Conservation (phyloP, 208 protist genomes). For the Willaertia magna region DNA sequence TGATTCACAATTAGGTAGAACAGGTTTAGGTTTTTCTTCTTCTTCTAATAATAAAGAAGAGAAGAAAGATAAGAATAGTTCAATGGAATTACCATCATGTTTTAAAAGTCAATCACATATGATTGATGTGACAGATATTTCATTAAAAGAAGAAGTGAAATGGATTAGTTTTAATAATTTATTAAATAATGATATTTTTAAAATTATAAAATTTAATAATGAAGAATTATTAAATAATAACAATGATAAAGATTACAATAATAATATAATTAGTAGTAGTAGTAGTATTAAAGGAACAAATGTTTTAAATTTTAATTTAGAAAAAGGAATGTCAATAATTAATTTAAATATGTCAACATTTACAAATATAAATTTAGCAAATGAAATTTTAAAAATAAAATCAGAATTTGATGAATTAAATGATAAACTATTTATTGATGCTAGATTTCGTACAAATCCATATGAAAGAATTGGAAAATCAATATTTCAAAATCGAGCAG, state of each 20-base stretch:
- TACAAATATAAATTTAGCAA: background rate
- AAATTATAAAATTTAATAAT: background rate
- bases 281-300: background rate
- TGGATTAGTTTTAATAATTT: background rate
- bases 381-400: background rate
- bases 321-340: no score
- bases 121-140: background rate
- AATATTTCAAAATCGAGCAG: constrained; percentile 9
- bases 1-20: background rate
- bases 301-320: no score
- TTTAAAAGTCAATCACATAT: background rate
- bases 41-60: background rate
- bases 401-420: background rate
- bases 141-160: background rate
- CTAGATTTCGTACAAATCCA: background rate
- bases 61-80: no score
- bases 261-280: background rate
- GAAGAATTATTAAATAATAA: background rate
- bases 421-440: background rate
- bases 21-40: background rate
- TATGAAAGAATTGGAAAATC: constrained; percentile 1
- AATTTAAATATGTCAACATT: background rate
- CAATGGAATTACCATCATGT: background rate
- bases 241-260: background rate
- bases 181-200: background rate